Conservation (phyloP, 768 basidiomycete genomes). For the Suillus subaureus region DNA sequence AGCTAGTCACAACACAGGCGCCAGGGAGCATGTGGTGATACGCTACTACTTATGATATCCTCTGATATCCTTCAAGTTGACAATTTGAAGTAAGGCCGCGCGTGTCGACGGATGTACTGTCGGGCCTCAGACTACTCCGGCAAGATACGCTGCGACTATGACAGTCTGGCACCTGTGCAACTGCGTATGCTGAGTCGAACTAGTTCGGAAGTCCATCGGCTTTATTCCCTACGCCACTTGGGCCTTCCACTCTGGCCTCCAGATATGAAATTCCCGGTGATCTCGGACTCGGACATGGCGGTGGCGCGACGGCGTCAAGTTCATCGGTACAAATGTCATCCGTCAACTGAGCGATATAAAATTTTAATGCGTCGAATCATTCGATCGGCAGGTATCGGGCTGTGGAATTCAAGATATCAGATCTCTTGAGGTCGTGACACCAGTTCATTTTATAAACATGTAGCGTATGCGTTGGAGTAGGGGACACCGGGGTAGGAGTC, state of each 20-base stretch:
- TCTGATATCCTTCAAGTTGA: not conserved
- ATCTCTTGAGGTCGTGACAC: too few species aligned
- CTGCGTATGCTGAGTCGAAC: too few species aligned
- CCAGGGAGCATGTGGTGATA: not conserved
- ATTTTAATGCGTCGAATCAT: not conserved
- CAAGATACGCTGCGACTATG: not conserved
- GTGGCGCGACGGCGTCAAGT: not conserved
- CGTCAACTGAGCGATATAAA: not conserved
- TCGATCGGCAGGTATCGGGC: too few species aligned
- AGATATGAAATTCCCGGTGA: not conserved
- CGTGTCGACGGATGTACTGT: not conserved
- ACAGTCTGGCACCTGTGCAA: too few species aligned
- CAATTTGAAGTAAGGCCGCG: not conserved
- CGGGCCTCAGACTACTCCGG: not conserved
- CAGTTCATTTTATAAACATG: too few species aligned
- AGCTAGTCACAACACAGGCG: not conserved
- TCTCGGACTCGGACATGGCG: not conserved
- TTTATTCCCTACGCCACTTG: not conserved
- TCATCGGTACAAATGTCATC: not conserved
- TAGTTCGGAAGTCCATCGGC: not conserved
- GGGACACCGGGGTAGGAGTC: too few species aligned
- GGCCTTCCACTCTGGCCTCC: too few species aligned
- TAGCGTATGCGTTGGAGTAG: too few species aligned
- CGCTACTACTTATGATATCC: not conserved
- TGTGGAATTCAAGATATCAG: too few species aligned